Base-by-base conservation (phyloP, 2,329 filamentous ascomycete species). In the Madurella mycetomatis region DNA sequence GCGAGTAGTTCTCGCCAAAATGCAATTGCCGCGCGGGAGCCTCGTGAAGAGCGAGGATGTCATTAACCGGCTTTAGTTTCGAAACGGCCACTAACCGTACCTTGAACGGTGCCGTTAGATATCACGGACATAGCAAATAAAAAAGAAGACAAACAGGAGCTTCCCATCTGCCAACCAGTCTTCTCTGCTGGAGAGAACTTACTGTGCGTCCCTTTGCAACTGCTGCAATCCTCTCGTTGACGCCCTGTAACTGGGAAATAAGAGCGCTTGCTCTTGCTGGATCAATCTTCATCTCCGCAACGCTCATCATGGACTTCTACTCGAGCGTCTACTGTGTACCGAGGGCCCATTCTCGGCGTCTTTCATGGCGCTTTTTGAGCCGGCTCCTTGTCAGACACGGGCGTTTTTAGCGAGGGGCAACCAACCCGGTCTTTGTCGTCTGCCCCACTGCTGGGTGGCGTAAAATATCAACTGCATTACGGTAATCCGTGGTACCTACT, bases 1-100 rank as follows among this genome's bases (percentile, higher is more conserved):
- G 88, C 4, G 87, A 80, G 74, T 99, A 99, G 76, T 99, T 99
- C 74, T 99, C 94, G 64, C 94, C 94, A 70, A 97, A 97, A 73
- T 99, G 90, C 16, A 77, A 63, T 51, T 92, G 88, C 1, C 74
- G 70, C 31, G 74, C 70, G 1, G 79, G 76, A 0, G 77, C 71
- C 64, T 81, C 77, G 73, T 95, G 87, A 1, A 99, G 82, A 31
- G 91, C 87, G 52, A 95, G 79, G 65, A 99, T 88, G 70, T 99
- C 94, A 65, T 88, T 88, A 55, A 86, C 90, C 13, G 94, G 92
- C 74, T 99, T 97, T 62, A 96, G 80, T 73, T 99, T 99, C 41
- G 92, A 96, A 47, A 99, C 94, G 30, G 94, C 92, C 41, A 99
- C 91, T 40, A 99, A 81, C 45, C 94, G 86, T 59, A 92, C 82